Base-by-base conservation (phyloP, 768 basidiomycete genomes). In the Saitozyma sp. region DNA sequence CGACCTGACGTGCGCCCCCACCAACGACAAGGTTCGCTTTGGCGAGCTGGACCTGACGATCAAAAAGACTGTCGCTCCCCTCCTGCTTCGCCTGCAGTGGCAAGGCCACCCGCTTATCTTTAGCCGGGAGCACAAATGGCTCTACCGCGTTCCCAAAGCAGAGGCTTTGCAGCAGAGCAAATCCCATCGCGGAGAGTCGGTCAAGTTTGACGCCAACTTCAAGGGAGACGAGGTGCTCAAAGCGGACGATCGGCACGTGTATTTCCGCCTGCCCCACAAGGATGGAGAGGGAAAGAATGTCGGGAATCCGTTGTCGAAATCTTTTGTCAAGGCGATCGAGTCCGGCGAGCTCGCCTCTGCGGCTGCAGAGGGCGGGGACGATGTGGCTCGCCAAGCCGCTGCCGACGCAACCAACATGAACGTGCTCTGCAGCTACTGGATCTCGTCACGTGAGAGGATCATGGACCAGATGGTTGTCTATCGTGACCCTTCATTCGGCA, bases 371-470 rank as follows among this genome's bases (percentile, higher is more conserved):
- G 63, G 49, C n/a, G 70, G 68, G 2, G 68, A 71, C 48, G 66
- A 69, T 40, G 67, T 65, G 20, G 68, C 73, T 6, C 74, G 73
- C 6, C 84, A 85, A 55, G 89, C 88, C 66, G 92, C 94, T 3
- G 85, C 84, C 69, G 88, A 89, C 61, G 93, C 94, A 1, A 81
- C 97, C 56, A 88, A 92, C 59, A 86, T 98, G 85, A 96, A 92
- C 70, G 89, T 91, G 0, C 87, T 92, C 68, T 97, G 95, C 82
- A 91, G 89, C 73, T 99, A 99, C 79, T 99, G 95, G 96, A 92
- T 96, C 77, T 91, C 90, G 69, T 89, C 92, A 0, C 82, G 94
- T 11, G 94, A 98, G 75, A 86, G 96, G 20, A 89, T 98, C 69
- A 75, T 88, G 75, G 90, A 92, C 69, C 96, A 98, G 82, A 87